These are phyloP conservation scores for Kuraishia cidri DNA, from an alignment of 805 yeast genomes.

Conservation along the genomic window DNA sequence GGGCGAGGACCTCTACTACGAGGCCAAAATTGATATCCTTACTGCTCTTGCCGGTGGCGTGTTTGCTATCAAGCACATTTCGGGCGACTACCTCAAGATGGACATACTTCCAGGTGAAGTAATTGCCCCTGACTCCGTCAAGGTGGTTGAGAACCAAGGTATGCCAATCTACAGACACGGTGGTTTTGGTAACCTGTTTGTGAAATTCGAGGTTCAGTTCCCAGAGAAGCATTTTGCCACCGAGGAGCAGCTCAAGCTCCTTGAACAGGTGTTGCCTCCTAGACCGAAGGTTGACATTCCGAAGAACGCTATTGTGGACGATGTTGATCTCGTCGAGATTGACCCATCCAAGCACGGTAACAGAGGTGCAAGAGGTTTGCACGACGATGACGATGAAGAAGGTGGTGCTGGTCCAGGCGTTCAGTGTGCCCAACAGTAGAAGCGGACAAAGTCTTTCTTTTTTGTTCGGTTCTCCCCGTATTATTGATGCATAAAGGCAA, in stretches of 20 bases:
- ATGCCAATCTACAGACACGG: slow-evolving; percentile 93
- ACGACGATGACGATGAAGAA: slow-evolving; percentile 42
- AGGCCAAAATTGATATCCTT: slow-evolving; percentile 81
- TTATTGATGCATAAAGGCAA: too few species aligned
- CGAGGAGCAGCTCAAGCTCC: slow-evolving; percentile 64
- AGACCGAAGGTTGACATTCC: slow-evolving; percentile 59
- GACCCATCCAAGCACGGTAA: slow-evolving; percentile 54
- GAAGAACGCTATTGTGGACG: slow-evolving; percentile 69
- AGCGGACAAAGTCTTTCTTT: too few species aligned
- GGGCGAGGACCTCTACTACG: slow-evolving; percentile 79
- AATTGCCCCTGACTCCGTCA: slow-evolving; percentile 72
- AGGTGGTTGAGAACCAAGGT: slow-evolving; percentile 88
- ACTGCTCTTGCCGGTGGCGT: slow-evolving; percentile 97
- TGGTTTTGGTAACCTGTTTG: slow-evolving; percentile 78
- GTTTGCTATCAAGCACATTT: slow-evolving; percentile 78
- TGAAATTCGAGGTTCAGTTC: slow-evolving; percentile 85
- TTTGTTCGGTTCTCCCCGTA: too few species aligned
- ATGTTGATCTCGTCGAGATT: slow-evolving; percentile 60
- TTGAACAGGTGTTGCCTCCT: slow-evolving; percentile 75
- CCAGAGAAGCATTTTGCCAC: slow-evolving; percentile 66
- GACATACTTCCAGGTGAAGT: slow-evolving; percentile 87
- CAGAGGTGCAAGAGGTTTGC: slow-evolving; percentile 32
- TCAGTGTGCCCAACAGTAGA: slow-evolving; percentile 90
- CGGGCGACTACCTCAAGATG: slow-evolving; percentile 85
- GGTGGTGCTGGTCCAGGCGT: slow-evolving; percentile 66